Conservation (phyloP, 1,284 basidiomycete genomes). For the Macrocystidia cucumis region DNA sequence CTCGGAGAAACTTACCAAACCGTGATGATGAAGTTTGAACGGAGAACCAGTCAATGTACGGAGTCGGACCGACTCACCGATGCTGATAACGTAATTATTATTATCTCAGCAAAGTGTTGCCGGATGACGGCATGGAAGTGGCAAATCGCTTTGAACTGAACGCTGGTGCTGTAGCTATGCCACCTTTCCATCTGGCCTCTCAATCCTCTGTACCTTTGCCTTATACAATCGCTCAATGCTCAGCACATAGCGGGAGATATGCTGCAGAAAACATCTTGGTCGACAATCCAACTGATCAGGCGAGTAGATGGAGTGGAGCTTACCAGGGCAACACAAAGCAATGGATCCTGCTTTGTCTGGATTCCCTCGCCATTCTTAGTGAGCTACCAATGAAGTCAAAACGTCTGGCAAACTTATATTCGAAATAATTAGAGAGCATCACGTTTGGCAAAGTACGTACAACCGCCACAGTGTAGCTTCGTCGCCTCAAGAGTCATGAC, state of each 20-base stretch:
- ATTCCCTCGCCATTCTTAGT: conserved; percentile 57
- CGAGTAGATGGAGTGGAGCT: conserved; percentile 67
- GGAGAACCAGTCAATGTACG: too few relatives aligned
- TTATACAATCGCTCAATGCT: conserved; percentile 53
- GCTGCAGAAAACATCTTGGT: conserved; percentile 59
- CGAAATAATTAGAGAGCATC: conserved; percentile 42
- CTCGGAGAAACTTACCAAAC: too few relatives aligned
- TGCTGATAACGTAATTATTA: too few relatives aligned
- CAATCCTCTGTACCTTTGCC: conserved; percentile 23
- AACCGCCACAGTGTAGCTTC: neutral
- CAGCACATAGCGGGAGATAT: conserved; percentile 65
- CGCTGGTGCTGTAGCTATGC: too few relatives aligned
- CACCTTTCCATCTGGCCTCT: too few relatives aligned
- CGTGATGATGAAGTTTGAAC: too few relatives aligned
- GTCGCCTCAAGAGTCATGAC: conserved; percentile 5
- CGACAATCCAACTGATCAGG: conserved; percentile 54
- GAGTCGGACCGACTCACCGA: too few relatives aligned
- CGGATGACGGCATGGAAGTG: too few relatives aligned
- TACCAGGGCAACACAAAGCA: conserved; percentile 51
- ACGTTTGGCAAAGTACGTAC: conserved; percentile 70
- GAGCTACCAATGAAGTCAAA: conserved; percentile 22
- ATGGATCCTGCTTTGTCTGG: conserved; percentile 63
- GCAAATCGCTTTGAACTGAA: too few relatives aligned
- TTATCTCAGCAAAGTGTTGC: too few relatives aligned
- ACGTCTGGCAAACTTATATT: conserved; percentile 6